A percentile compares a stretch with the other conserved stretches of the same genome.
These are phyloP conservation scores for Hypoxylon cercidicola DNA, from an alignment of 495 filamentous ascomycete species.

Conservation along the genomic window DNA sequence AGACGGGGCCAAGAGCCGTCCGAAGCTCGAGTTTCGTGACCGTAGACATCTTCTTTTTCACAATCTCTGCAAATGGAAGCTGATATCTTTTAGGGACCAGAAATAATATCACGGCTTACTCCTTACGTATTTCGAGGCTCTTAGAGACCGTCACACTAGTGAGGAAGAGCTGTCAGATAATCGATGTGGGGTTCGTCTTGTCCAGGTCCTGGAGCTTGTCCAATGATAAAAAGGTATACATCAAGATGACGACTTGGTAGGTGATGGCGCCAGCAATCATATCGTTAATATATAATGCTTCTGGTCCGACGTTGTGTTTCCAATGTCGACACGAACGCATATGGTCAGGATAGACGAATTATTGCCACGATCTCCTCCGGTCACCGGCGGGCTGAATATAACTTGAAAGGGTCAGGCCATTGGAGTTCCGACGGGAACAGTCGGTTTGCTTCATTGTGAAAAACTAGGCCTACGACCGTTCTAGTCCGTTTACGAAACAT, in stretches of 20 bases:
- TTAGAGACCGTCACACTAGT: not conserved
- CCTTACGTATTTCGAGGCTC: slow-evolving; percentile 15
- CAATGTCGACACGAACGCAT: not conserved
- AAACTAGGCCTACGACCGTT: no score
- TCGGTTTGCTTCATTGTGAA: slow-evolving; percentile 5
- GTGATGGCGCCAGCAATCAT: slow-evolving; percentile 4
- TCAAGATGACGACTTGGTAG: not conserved
- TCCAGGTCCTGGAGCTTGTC: slow-evolving; percentile 1
- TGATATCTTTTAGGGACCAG: not conserved
- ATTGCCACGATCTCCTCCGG: slow-evolving; percentile 33
- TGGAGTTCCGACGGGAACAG: slow-evolving; percentile 13
- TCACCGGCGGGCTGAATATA: slow-evolving; percentile 33
- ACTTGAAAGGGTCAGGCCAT: slow-evolving; percentile 5
- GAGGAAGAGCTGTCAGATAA: slow-evolving; percentile 14
- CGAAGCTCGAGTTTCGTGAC: slow-evolving; percentile 53
- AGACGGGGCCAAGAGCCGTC: slow-evolving; percentile 54
- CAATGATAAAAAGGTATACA: slow-evolving; percentile 18
- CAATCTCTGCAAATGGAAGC: not conserved
- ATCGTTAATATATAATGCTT: not conserved
- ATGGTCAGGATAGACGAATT: not conserved
- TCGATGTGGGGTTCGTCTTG: slow-evolving; percentile 26
- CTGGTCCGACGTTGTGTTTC: not conserved
- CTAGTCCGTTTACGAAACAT: slow-evolving; percentile 1
- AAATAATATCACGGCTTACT: not conserved
- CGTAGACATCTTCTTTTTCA: slow-evolving; percentile 23